Evolutionary conservation across 106 monocot genomes (phyloP).

Genomic region (Allium fistulosum): DNA sequence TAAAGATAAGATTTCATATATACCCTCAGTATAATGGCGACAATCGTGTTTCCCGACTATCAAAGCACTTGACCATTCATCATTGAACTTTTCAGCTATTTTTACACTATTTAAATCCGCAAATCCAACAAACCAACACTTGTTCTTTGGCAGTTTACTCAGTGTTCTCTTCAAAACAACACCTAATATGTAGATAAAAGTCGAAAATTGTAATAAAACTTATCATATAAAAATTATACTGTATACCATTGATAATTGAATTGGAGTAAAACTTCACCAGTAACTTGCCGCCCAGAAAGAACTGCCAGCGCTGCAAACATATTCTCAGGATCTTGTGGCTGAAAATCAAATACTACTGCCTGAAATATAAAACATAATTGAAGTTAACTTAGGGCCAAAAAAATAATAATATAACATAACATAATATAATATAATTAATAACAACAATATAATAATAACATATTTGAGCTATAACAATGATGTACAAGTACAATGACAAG

Average conservation of each 20-base stretch:
- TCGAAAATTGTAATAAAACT: background rate
- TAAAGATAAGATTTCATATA: background rate
- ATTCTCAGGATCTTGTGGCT: conserved; percentile 75
- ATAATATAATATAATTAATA: background rate
- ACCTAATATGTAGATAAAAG: conserved; percentile 26
- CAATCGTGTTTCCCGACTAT: conserved; percentile 74
- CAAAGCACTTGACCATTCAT: conserved; percentile 52
- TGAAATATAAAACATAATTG: conserved; percentile 15
- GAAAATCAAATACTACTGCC: conserved; percentile 77
- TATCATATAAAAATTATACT: conserved; percentile 4
- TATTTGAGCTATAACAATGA: background rate
- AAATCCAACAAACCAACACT: conserved; percentile 83
- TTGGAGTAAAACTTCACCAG: conserved; percentile 24
- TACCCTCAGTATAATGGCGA: conserved; percentile 75
- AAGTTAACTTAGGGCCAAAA: background rate
- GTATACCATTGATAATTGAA: no score
- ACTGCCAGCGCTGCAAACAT: conserved; percentile 40
- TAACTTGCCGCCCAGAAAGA: conserved; percentile 32
- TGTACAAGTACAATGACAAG: no score
- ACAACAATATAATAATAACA: background rate
- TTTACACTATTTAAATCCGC: conserved; percentile 25
- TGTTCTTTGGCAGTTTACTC: conserved; percentile 44
- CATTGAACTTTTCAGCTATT: conserved; percentile 52
- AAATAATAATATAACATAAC: background rate
- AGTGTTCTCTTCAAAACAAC: conserved; percentile 57